A percentile compares a stretch with the other conserved stretches of the same genome.
These are phyloP conservation scores for Coemansia sp. DNA, from an alignment of 192 early-diverging fungal species.

Conservation along the genomic window DNA sequence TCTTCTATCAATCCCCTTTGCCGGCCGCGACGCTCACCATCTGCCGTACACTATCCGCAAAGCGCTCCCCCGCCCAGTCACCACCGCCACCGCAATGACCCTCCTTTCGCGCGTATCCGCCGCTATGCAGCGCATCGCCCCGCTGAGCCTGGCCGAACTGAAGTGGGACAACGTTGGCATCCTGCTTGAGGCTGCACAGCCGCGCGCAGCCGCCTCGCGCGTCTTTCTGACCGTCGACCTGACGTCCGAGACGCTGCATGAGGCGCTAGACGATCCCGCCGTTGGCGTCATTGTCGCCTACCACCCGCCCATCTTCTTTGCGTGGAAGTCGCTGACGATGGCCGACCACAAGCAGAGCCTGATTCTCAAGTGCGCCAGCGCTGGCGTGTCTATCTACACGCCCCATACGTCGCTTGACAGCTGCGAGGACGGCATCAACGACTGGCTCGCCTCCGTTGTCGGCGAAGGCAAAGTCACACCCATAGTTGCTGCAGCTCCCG, in stretches of 20 bases:
- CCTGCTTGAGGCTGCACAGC: conserved; percentile 79
- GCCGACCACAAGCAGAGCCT: conserved; percentile 78
- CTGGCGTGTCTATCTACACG: conserved; percentile 82
- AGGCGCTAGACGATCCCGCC: conserved; percentile 68
- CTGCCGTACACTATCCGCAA: conserved; percentile 48
- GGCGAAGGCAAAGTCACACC: conserved; percentile 34
- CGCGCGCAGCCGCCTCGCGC: conserved; percentile 62
- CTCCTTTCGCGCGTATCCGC: conserved; percentile 48
- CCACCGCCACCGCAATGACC: conserved; percentile 19
- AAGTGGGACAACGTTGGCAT: conserved; percentile 96
- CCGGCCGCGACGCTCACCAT: not conserved
- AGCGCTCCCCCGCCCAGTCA: conserved; percentile 20
- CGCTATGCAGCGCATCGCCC: conserved; percentile 82
- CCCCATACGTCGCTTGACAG: conserved; percentile 91
- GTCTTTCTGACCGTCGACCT: conserved; percentile 95
- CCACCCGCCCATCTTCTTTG: conserved; percentile 88
- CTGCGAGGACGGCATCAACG: conserved; percentile 77
- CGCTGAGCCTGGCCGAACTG: conserved; percentile 73
- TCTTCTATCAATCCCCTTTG: conserved; percentile 4
- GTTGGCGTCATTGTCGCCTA: conserved; percentile 91
- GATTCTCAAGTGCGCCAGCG: conserved; percentile 77
- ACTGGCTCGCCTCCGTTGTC: conserved; percentile 78
- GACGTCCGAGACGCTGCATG: conserved; percentile 71
- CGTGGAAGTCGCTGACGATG: conserved; percentile 75
- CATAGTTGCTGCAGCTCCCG: conserved; percentile 35